These are phyloP conservation scores for Corymbia calophylla DNA, from an alignment of 441 rosid species.

Conservation along the genomic window DNA sequence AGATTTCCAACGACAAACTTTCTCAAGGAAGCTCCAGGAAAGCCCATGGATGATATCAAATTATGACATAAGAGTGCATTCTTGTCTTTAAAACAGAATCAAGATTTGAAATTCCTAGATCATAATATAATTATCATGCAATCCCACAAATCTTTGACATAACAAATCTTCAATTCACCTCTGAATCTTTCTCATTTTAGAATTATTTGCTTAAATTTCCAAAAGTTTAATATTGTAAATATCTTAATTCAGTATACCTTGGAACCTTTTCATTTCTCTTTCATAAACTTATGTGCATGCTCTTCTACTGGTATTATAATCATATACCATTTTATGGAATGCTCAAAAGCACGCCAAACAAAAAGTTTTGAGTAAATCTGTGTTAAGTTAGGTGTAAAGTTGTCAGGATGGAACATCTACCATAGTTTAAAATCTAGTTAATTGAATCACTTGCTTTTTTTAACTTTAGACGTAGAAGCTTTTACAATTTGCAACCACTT, in stretches of 20 bases:
- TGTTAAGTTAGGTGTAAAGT: background rate
- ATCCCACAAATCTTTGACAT: background rate
- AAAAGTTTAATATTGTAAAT: background rate
- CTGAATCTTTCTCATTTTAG: background rate
- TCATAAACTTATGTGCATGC: background rate
- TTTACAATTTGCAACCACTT: background rate
- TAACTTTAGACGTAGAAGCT: background rate
- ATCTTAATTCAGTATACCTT: background rate
- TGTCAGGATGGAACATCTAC: background rate
- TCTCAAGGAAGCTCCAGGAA: background rate
- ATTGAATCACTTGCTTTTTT: background rate
- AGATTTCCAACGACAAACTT: background rate
- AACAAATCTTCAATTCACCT: background rate
- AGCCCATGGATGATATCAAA: background rate
- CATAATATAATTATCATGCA: background rate
- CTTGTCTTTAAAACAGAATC: background rate
- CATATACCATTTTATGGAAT: background rate
- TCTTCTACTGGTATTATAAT: background rate
- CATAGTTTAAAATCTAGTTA: background rate
- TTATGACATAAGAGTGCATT: background rate
- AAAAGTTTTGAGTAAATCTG: background rate
- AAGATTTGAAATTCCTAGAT: background rate
- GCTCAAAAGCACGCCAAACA: background rate
- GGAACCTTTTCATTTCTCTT: background rate
- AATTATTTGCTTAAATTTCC: background rate